Evolutionary conservation across 768 basidiomycete species (phyloP), one percentile per base, ranked within the genome.

Genomic region (Phaeolepiota aurea): DNA sequence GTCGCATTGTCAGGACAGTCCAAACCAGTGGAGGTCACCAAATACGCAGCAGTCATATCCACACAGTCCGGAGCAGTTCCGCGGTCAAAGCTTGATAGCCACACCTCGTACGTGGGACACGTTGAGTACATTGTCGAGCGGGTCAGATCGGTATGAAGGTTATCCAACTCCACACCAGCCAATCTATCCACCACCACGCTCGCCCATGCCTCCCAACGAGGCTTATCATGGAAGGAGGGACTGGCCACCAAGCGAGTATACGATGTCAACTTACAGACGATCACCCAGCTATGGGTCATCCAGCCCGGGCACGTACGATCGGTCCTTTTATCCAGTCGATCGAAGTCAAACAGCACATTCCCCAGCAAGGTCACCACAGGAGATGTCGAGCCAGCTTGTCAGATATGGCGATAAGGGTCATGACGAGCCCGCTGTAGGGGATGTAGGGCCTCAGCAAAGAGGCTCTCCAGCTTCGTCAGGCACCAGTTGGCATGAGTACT

Each of bases 361-460:
- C 25, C 18, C 34, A 5, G 38, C 38, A 19, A 40, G 22, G 15
- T 32, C 28, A 30, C 42, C 39, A 37, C 43, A 40, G 15, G 47
- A 48, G 33, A 40, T 41, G 42, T 28, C 25, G 25, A n/a, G 25
- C n/a, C 52, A 53, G 37, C 40, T 53, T 35, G 43, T 49, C 12
- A 38, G 38, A 22, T 47, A 50, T 41, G 44, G 39, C 36, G 45
- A 37, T 30, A 46, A 48, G 41, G 25, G 7, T 28, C 25, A 28
- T 7, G 25, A 28, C 7, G 25, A 28, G 25, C n/a, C n/a, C n/a
- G 25, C 7, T 7, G 25, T 7, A 7, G 7, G n/a, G n/a, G 25
- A 28, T 28, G 25, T 7, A 28, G 25, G 7, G 25, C 25, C 7
- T 28, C 25, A 28, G n/a, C 7, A 7, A 28, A 28, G 25, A 7